These are phyloP conservation scores for Penicillium maclennaniae DNA, from an alignment of 495 filamentous ascomycete species.

Conservation along the genomic window DNA sequence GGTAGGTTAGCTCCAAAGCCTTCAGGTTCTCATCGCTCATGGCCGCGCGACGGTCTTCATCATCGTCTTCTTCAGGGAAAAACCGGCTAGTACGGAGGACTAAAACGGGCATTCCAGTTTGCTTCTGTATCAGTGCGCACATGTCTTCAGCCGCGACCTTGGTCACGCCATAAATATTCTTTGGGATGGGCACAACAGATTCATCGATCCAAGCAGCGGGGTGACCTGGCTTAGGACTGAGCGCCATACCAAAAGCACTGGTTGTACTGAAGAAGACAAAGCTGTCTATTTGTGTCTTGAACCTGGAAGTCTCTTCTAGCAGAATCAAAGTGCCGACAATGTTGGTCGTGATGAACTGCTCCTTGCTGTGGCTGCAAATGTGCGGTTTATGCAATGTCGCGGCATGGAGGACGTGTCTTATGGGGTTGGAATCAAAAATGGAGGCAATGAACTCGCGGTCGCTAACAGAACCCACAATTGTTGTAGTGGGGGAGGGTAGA, in stretches of 20 bases:
- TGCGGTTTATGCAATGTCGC: constrained; percentile 6
- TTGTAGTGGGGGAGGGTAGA: constrained; percentile 2
- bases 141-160: constrained; percentile 6
- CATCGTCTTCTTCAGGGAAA: constrained; percentile 6
- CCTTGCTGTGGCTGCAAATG: constrained; percentile 4
- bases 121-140: constrained; percentile 4
- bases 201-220: constrained; percentile 9
- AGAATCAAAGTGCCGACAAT: constrained; percentile 3
- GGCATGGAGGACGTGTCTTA: constrained; percentile 3
- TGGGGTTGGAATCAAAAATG: constrained; percentile 1
- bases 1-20: constrained; percentile 3
- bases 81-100: constrained; percentile 8
- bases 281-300: not conserved
- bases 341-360: constrained; percentile 5
- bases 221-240: constrained; percentile 4
- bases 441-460: constrained; percentile 1
- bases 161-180: constrained; percentile 6
- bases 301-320: constrained; percentile 4
- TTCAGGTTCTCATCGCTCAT: constrained; percentile 7
- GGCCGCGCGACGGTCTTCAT: constrained; percentile 4
- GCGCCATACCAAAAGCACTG: constrained; percentile 4
- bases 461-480: constrained; percentile 3
- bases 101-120: constrained; percentile 1
- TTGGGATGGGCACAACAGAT: constrained; percentile 3
- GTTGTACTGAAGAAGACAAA: constrained; percentile 8